These are phyloP conservation scores for Starmerella tilneyi DNA, from an alignment of 805 yeast species.

Conservation along the genomic window DNA sequence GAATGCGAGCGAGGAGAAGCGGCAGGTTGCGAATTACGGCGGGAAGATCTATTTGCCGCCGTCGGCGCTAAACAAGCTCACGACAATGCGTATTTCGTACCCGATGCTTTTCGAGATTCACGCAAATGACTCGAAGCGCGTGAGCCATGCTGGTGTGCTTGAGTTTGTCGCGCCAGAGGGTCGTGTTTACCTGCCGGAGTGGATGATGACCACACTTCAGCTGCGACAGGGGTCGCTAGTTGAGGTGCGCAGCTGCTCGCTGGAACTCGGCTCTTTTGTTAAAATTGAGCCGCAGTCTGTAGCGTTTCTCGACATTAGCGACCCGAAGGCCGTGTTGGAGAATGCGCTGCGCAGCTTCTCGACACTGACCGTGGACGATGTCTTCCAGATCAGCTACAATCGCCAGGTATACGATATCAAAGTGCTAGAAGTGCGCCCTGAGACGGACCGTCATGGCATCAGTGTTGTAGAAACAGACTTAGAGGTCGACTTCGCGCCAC, in stretches of 20 bases:
- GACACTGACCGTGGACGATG: slow-evolving; percentile 72
- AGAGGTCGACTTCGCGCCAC: slow-evolving; percentile 97
- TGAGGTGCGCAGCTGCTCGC: slow-evolving; percentile 57
- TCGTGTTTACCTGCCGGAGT: slow-evolving; percentile 82
- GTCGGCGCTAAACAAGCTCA: slow-evolving; percentile 72
- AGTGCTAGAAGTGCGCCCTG: slow-evolving; percentile 81
- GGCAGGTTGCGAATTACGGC: slow-evolving; percentile 71
- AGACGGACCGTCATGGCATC: slow-evolving; percentile 50
- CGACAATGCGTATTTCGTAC: slow-evolving; percentile 83
- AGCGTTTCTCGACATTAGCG: slow-evolving; percentile 84
- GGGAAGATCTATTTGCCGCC: slow-evolving; percentile 95
- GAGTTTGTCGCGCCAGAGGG: slow-evolving; percentile 98
- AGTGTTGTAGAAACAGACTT: slow-evolving; percentile 96
- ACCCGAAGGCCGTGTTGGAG: slow-evolving; percentile 93
- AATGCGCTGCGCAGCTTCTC: slow-evolving; percentile 84
- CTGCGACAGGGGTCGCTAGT: slow-evolving; percentile 73
- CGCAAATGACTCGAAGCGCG: slow-evolving; percentile 36
- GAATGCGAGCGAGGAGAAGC: slow-evolving; percentile 51
- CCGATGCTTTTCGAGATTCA: slow-evolving; percentile 84
- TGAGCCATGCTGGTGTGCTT: slow-evolving; percentile 85
- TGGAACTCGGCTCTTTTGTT: slow-evolving; percentile 79
- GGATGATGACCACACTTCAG: slow-evolving; percentile 81
- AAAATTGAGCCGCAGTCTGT: slow-evolving; percentile 92
- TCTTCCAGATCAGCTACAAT: slow-evolving; percentile 77
- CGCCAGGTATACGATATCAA: slow-evolving; percentile 66